Base-by-base conservation (phyloP, 1,139 yeast species). In the Candida smagusa region DNA sequence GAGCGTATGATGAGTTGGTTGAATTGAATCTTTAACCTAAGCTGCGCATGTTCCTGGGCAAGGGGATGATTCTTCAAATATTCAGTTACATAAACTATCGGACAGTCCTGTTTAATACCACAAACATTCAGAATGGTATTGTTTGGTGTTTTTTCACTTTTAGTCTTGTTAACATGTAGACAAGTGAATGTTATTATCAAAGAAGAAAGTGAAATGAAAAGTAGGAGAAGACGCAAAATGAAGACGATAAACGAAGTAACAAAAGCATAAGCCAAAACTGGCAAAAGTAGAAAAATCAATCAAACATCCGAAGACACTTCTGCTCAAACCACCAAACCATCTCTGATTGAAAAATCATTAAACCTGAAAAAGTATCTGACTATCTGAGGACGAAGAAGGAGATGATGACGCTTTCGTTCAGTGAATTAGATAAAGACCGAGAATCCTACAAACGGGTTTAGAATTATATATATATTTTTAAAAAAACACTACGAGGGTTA, bases 1-100 rank as follows among this genome's bases (percentile, higher is more conserved):
- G 73, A 2, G 57, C 57, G 21, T 66, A 72, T 38, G 74, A 73
- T 22, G 86, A 80, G 51, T 64, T 70, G 27, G 68, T 70, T 3
- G 55, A 62, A 36, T 50, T 69, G 45, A 65, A 68, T 45, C 69
- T 75, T 28, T 56, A 61, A 43, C 11, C 19, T 31, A 13, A 27
- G 12, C 21, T 9, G 12, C 28, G 19, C 19, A 4, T 16, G 19
- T 16, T 16, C 3, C 19, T 4, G 19, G 19, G 19, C 19, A 16
- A 16, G 3, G 19, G 19, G 19, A n/a, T n/a, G n/a, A n/a, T n/a
- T n/a, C n/a, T n/a, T n/a, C n/a, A n/a, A n/a, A n/a, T n/a, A n/a
- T n/a, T n/a, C n/a, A n/a, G n/a, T n/a, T n/a, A n/a, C n/a, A n/a
- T n/a, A n/a, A n/a, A n/a, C n/a, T n/a, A n/a, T n/a, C n/a, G n/a